Evolutionary conservation across 2,329 filamentous ascomycete genomes (phyloP).

Genomic region (Leptographium procerum): DNA sequence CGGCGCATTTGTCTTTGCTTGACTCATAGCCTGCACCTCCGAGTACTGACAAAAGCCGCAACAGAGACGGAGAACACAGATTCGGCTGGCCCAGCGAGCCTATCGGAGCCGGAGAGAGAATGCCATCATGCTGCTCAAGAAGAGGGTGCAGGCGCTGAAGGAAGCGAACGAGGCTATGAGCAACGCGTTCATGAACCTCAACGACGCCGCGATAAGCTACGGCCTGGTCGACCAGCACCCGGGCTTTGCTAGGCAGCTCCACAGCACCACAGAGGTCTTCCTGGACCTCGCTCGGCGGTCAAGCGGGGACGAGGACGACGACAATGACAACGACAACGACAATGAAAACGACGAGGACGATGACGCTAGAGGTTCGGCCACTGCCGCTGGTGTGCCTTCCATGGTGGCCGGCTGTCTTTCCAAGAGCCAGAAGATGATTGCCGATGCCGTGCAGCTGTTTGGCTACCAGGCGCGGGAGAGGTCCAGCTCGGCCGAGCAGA

Average conservation of each 20-base stretch:
- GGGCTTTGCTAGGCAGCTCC: constrained; percentile 45
- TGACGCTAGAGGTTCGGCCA: background rate
- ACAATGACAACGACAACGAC: constrained; percentile 14
- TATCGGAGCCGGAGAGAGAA: constrained; percentile 79
- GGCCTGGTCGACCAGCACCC: constrained; percentile 47
- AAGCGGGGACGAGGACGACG: constrained; percentile 25
- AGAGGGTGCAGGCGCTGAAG: constrained; percentile 57
- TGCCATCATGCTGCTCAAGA: constrained; percentile 62
- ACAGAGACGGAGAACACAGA: constrained; percentile 70
- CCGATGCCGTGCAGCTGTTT: constrained; percentile 3
- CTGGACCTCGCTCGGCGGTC: constrained; percentile 39
- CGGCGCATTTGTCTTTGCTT: background rate
- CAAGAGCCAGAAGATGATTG: constrained; percentile 1
- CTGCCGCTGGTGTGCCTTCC: background rate
- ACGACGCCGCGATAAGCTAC: constrained; percentile 46
- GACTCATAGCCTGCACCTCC: background rate
- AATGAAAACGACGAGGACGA: constrained; percentile 6
- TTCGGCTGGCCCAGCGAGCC: constrained; percentile 73
- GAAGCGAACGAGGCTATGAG: constrained; percentile 63
- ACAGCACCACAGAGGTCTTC: constrained; percentile 46
- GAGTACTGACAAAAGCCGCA: constrained; percentile 19
- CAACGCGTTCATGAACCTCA: constrained; percentile 55
- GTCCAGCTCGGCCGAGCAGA: constrained; percentile 10
- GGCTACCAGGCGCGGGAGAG: constrained; percentile 6
- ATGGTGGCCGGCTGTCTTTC: background rate